These are phyloP conservation scores for Cardamine resedifolia DNA, from an alignment of 345 rosid species.

Conservation along the genomic window DNA sequence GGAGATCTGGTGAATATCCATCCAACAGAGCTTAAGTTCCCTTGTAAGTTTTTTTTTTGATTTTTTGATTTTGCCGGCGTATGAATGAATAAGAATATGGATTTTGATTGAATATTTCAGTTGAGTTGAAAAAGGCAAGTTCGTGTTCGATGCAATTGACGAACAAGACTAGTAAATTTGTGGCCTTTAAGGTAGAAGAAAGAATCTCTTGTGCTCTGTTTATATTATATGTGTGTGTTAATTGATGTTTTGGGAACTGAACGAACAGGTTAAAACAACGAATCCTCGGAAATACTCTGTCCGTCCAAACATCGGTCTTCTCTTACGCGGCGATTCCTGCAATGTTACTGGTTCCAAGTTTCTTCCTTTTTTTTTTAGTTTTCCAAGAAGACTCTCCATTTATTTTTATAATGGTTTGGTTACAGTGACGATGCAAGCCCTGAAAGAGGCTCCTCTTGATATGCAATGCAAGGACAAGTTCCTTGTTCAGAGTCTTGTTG, in stretches of 20 bases:
- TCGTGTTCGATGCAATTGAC: slow-evolving; percentile 73
- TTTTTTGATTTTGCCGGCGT: background rate
- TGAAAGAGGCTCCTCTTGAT: slow-evolving; percentile 73
- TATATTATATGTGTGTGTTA: too few relatives aligned
- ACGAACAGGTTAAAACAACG: slow-evolving; percentile 74
- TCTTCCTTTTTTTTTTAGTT: too few relatives aligned
- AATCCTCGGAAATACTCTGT: slow-evolving; percentile 83
- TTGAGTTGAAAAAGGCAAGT: slow-evolving; percentile 83
- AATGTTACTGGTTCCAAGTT: slow-evolving; percentile 45
- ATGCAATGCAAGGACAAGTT: slow-evolving; percentile 92
- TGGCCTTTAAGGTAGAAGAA: too few relatives aligned
- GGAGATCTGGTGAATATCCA: slow-evolving; percentile 73
- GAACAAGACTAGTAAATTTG: slow-evolving; percentile 62
- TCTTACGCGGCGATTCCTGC: slow-evolving; percentile 62
- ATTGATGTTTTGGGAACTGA: slow-evolving; percentile 21
- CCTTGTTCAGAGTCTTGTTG: slow-evolving; percentile 72
- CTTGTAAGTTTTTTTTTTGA: too few relatives aligned
- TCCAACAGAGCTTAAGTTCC: slow-evolving; percentile 80
- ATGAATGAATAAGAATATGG: background rate
- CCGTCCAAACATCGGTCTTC: slow-evolving; percentile 78
- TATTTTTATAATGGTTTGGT: background rate
- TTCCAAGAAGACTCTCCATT: too few relatives aligned
- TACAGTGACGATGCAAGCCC: slow-evolving; percentile 92
- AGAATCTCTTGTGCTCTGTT: too few relatives aligned
- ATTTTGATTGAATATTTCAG: slow-evolving; percentile 27